Evolutionary conservation across 495 filamentous ascomycete genomes (phyloP).

Genomic region (Hypoxylon lenormandii): DNA sequence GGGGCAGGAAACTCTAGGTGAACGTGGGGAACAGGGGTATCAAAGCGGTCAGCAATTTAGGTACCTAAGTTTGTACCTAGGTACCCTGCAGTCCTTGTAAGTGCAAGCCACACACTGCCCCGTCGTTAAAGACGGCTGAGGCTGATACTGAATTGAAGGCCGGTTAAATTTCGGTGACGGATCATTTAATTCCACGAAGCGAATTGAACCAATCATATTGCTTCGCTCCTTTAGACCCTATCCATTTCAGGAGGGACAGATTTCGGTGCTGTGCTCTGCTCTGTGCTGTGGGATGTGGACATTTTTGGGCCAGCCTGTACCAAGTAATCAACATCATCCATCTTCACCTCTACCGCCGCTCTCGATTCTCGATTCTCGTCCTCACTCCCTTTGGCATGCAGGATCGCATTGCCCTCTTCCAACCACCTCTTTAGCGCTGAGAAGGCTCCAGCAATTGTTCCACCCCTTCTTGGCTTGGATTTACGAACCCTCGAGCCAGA

Average conservation of each 20-base stretch:
- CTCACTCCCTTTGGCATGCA: constrained; percentile 40
- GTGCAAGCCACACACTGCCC: constrained; percentile 28
- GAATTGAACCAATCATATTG: constrained; percentile 25
- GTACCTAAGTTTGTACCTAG: constrained; percentile 3
- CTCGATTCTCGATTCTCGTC: constrained; percentile 16
- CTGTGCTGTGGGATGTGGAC: constrained; percentile 10
- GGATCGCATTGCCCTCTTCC: constrained; percentile 35
- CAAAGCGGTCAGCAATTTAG: not conserved
- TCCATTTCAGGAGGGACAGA: constrained; percentile 52
- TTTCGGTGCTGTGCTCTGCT: constrained; percentile 40
- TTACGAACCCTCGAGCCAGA: constrained; percentile 16
- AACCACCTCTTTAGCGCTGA: constrained; percentile 38
- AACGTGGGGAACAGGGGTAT: constrained; percentile 33
- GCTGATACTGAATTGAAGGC: not conserved
- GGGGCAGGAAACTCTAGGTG: constrained; percentile 55
- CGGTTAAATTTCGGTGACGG: constrained; percentile 37
- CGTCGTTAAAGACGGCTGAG: constrained; percentile 15
- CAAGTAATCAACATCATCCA: constrained; percentile 19
- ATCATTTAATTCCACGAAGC: constrained; percentile 33
- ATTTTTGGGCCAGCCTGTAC: constrained; percentile 37
- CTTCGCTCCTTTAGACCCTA: constrained; percentile 16
- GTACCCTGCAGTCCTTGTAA: too few relatives aligned
- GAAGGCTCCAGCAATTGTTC: constrained; percentile 24
- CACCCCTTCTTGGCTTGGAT: constrained; percentile 24
- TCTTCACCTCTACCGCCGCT: constrained; percentile 17